A percentile compares a stretch with the other conserved stretches of the same genome.
phyloP scores from a whole-genome alignment of 1,284 basidiomycete species.

The Coniferiporia sulphurascens region DNA sequence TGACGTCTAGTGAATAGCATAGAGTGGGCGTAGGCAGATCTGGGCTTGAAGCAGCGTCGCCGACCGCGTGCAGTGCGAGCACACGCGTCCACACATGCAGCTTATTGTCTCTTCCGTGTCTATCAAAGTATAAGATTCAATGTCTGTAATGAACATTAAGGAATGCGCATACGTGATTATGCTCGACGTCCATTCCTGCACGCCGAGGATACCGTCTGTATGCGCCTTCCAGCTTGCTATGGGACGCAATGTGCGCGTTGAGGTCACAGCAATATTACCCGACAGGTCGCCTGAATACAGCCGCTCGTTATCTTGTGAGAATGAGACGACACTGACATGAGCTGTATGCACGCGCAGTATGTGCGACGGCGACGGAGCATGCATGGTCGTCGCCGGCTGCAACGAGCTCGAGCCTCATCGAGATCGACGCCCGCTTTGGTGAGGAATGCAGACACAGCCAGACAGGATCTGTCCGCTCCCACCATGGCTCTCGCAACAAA shows the following conservation, averaged over 20 bases:
- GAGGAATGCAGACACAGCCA: background rate
- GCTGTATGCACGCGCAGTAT: conserved; percentile 38
- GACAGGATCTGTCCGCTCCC: background rate
- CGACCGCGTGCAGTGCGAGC: conserved; percentile 41
- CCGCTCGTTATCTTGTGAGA: conserved; percentile 64
- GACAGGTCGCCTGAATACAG: conserved; percentile 79
- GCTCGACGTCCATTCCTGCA: conserved; percentile 63
- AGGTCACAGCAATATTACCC: conserved; percentile 68
- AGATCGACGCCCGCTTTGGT: background rate
- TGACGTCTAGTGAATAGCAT: conserved; percentile 72
- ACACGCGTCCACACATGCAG: conserved; percentile 63
- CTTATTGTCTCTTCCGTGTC: conserved; percentile 85
- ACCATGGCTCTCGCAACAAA: conserved; percentile 1
- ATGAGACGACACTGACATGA: conserved; percentile 33
- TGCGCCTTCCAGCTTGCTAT: conserved; percentile 77
- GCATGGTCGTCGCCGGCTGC: conserved; percentile 5
- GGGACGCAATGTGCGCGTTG: conserved; percentile 66
- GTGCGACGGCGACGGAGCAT: conserved; percentile 25
- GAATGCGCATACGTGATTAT: conserved; percentile 60
- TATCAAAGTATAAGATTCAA: conserved; percentile 28
- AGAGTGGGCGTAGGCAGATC: conserved; percentile 46
- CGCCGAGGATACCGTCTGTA: conserved; percentile 64
- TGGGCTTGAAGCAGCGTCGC: conserved; percentile 50
- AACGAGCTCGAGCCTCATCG: background rate
- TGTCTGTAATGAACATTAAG: background rate